Evolutionary conservation across 2,329 filamentous ascomycete species (phyloP).

Genomic region (Leptographium procerum): DNA sequence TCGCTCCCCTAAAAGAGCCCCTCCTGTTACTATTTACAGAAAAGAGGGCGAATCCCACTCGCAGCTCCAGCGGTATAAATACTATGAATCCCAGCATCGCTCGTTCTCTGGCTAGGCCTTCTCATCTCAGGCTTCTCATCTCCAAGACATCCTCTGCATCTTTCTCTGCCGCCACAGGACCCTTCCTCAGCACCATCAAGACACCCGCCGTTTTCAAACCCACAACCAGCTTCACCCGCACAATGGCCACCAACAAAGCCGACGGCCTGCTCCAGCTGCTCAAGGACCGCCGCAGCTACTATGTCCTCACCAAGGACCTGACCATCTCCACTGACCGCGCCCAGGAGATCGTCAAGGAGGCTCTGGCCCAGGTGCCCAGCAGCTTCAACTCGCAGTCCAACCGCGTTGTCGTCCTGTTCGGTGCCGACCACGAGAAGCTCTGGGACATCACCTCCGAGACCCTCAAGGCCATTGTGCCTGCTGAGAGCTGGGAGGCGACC

Average conservation of each 20-base stretch:
- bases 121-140: constrained; percentile 1
- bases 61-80: not conserved
- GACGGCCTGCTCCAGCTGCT: constrained; percentile 50
- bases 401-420: constrained; percentile 66
- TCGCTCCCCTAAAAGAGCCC: no score
- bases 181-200: not conserved
- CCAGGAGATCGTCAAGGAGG: constrained; percentile 51
- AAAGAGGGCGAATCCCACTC: not conserved
- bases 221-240: constrained; percentile 1
- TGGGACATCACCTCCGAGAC: constrained; percentile 63
- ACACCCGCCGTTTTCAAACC: not conserved
- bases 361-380: constrained; percentile 59
- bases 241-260: constrained; percentile 29
- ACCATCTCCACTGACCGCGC: constrained; percentile 46
- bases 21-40: not conserved
- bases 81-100: not conserved
- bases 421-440: constrained; percentile 74
- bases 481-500: constrained; percentile 47
- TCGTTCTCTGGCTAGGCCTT: not conserved
- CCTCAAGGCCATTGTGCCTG: constrained; percentile 58
- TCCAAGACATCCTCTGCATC: not conserved
- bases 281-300: constrained; percentile 58
- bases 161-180: not conserved
- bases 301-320: constrained; percentile 54
- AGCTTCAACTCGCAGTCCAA: constrained; percentile 86